Base-by-base conservation (phyloP, 1,139 yeast genomes). In the Oligophagozyma castellii region DNA sequence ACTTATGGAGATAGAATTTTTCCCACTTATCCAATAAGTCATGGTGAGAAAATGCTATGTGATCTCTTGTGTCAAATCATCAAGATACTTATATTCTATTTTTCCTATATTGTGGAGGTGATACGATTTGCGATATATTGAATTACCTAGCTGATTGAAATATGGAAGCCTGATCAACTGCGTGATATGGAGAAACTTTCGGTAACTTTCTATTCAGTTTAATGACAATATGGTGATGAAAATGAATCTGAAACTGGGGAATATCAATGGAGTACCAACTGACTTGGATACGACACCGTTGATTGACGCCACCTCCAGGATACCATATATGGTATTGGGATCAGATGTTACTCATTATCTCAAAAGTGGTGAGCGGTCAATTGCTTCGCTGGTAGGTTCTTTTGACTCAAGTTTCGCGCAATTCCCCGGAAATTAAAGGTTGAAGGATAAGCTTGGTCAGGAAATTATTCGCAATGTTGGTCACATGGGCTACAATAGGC, bases 311-410 rank as follows among this genome's bases (percentile, higher is more conserved):
- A 32, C 29, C 11, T 30, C 40, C 13, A 36, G 36, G 3, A 28
- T 41, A 22, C 44, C 45, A 22, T 35, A 28, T 24, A 31, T 41
- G 32, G 27, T 41, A 12, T 23, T 41, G 16, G 44, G 43, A 27
- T 42, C 44, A 3, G 45, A 41, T 37, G 44, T 41, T 14, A 41
- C 44, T 2, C 44, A 41, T 35, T 41, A 41, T 21, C 45, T 44
- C 27, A 41, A 38, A 24, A 29, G 35, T 29, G 37, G 39, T 26
- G 41, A 41, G 25, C 38, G 33, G 6, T 41, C 45, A 14, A 38
- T 39, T 29, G 35, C 43, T 5, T 32, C 40, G n/a, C 26, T 40
- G 20, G 44, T 41, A 19, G 43, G 39, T 21, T 41, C 44, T 6
- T 30, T 29, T 20, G 43, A 39, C 28, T 34, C 28, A 15, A 37